Base-by-base conservation (phyloP, 208 protist genomes). In the Tritrichomonas foetus region DNA sequence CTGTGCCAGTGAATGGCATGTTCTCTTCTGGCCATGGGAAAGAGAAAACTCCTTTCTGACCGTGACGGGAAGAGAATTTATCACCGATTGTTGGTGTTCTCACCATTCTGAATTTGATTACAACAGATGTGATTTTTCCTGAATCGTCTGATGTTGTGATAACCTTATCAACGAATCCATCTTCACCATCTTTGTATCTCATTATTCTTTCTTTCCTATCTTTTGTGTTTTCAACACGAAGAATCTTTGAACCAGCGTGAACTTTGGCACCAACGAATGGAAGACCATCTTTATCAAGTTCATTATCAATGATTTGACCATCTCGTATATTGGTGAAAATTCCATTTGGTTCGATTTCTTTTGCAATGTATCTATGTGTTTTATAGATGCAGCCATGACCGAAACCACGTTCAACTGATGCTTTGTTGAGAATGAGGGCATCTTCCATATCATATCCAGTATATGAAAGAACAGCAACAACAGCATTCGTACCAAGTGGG, bases 391-490 rank as follows among this genome's bases (percentile, higher is more conserved):
- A 97, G 22, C 97, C 99, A 94, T 98, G 98, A 75, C 97, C 96
- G 96, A 99, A 99, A 47, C 99, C 99, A 74, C 99, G 96, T 95
- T 99, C 98, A 53, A 97, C 97, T 3, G 98, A 96, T 0, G 97
- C 97, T 95, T 99, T 99, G 96, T 99, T 99, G 93, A 99, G 95
- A 78, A 99, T 99, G 93, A 99, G 98, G 36, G 99, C 99, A 95
- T 99, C 99, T 95, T 99, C 99, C 98, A 99, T 99, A 96, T 99
- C 99, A 96, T 99, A 99, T 69, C 96, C 98, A 9, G 99, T 99
- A 97, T 99, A 99, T 33, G 99, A 97, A 94, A 99, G 96, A 93
- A 99, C 99, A 41, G 98, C 99, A 55, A 99, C 97, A n/a, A 99
- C 96, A 30, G 98, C 98, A 96, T 99, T 99, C 13, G 97, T 97